phyloP scores from a whole-genome alignment of 2,329 filamentous ascomycete species.

The Coniochaeta hoffmannii region DNA sequence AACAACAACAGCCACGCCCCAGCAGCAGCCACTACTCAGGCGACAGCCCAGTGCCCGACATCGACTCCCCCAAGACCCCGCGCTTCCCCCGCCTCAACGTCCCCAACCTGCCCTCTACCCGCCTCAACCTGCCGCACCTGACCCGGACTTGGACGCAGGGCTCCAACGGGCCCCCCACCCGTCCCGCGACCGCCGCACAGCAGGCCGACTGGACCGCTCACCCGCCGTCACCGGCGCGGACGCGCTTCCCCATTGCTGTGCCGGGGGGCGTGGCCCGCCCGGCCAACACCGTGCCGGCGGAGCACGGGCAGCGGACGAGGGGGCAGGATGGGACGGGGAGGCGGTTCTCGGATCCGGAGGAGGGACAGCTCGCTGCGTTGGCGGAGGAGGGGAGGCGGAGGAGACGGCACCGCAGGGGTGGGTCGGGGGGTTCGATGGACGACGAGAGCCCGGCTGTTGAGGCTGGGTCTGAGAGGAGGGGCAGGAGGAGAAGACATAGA shows the following conservation, averaged over 20 bases:
- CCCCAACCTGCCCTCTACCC: conserved; percentile 31
- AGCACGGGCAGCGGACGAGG: background rate
- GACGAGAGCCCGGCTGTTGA: conserved; percentile 6
- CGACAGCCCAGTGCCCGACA: conserved; percentile 10
- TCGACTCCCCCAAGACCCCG: conserved; percentile 38
- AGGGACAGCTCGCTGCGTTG: conserved; percentile 36
- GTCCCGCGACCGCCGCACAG: conserved; percentile 15
- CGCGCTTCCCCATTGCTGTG: background rate
- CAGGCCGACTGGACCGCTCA: conserved; percentile 1
- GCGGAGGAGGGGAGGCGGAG: conserved; percentile 31
- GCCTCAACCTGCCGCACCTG: conserved; percentile 33
- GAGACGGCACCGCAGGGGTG: conserved; percentile 14
- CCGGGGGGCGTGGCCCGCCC: conserved; percentile 8
- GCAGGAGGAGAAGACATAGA: conserved; percentile 3
- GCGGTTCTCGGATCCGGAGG: conserved; percentile 38
- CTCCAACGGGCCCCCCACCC: conserved; percentile 22
- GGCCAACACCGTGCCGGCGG: conserved; percentile 8
- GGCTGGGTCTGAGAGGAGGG: conserved; percentile 8
- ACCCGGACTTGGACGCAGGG: conserved; percentile 28
- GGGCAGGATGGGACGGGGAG: conserved; percentile 7
- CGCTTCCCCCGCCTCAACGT: conserved; percentile 26
- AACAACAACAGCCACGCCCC: conserved; percentile 10
- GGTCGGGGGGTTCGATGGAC: conserved; percentile 4
- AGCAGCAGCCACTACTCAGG: conserved; percentile 20
- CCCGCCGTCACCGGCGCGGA: background rate